Conservation (phyloP, 78 protist species). For the Capsaspora owczarzaki region DNA sequence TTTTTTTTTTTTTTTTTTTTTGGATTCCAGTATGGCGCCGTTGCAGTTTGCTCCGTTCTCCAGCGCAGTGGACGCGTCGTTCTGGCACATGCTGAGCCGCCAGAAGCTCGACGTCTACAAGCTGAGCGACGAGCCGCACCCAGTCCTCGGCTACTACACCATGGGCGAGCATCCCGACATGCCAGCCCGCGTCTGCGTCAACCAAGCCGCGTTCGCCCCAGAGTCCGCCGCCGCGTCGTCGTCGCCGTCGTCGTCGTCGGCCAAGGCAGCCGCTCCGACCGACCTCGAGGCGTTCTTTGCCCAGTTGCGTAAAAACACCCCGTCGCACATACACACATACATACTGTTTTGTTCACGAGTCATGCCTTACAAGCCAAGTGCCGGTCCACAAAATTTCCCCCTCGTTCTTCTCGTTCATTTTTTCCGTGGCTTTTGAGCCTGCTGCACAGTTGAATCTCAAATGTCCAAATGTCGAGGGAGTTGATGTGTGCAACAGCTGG, state of each 20-base stretch:
- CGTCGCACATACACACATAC: too few species aligned
- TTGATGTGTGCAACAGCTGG: too few species aligned
- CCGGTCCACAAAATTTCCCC: too few species aligned
- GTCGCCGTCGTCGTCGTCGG: background rate
- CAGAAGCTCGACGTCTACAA: background rate
- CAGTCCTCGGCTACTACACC: background rate
- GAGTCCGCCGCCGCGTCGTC: background rate
- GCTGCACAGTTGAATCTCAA: background rate
- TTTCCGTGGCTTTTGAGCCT: too few species aligned
- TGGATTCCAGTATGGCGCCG: too few species aligned
- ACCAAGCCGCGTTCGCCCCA: background rate
- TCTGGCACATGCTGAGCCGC: background rate
- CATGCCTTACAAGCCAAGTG: too few species aligned
- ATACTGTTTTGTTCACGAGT: too few species aligned
- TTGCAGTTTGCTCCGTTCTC: slow-evolving; percentile 7
- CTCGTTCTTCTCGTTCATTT: background rate
- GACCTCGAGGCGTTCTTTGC: background rate
- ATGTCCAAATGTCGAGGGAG: background rate
- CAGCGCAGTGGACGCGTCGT: background rate
- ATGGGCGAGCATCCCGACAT: background rate
- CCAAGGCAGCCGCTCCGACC: background rate
- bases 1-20: too few species aligned
- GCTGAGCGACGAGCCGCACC: background rate
- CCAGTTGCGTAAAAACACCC: background rate
- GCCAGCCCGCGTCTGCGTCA: background rate